phyloP scores from a whole-genome alignment of 441 rosid genomes.

The Breynia disticha region DNA sequence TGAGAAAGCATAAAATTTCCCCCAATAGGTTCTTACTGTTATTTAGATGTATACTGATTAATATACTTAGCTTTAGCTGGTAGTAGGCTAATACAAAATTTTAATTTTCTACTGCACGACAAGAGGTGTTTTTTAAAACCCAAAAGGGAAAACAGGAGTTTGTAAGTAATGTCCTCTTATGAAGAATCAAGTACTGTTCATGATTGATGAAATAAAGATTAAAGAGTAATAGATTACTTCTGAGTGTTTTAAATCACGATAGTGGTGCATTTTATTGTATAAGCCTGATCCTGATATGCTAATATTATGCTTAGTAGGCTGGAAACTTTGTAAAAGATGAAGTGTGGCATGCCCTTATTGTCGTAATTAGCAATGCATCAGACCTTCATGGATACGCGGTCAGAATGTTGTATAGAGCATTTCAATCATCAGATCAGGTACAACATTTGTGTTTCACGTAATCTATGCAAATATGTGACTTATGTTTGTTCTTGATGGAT shows the following conservation, averaged over 20 bases:
- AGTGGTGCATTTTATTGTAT: constrained; percentile 12
- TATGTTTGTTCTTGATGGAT: constrained; percentile 11
- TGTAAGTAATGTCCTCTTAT: background rate
- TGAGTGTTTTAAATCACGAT: constrained; percentile 1
- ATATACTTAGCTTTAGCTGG: background rate
- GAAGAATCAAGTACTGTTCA: background rate
- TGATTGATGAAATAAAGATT: background rate
- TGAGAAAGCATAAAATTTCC: background rate
- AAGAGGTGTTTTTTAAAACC: background rate
- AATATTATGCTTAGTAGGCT: constrained; percentile 66
- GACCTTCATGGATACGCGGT: constrained; percentile 96
- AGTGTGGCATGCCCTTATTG: constrained; percentile 91
- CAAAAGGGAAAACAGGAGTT: background rate
- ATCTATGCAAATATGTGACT: background rate
- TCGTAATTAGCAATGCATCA: constrained; percentile 86
- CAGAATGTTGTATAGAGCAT: constrained; percentile 77
- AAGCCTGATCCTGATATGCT: constrained; percentile 24
- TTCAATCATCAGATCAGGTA: constrained; percentile 82
- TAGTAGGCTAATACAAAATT: too few species aligned
- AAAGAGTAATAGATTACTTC: constrained; percentile 1
- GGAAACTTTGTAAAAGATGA: constrained; percentile 98
- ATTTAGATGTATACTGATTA: background rate
- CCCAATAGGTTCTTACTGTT: background rate
- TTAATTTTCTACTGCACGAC: too few species aligned
- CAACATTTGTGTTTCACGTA: background rate